Evolutionary conservation across 371 early-diverging fungal genomes (phyloP), one percentile per base, ranked within the genome.

Genomic region (Polyrhizophydium stewartii): DNA sequence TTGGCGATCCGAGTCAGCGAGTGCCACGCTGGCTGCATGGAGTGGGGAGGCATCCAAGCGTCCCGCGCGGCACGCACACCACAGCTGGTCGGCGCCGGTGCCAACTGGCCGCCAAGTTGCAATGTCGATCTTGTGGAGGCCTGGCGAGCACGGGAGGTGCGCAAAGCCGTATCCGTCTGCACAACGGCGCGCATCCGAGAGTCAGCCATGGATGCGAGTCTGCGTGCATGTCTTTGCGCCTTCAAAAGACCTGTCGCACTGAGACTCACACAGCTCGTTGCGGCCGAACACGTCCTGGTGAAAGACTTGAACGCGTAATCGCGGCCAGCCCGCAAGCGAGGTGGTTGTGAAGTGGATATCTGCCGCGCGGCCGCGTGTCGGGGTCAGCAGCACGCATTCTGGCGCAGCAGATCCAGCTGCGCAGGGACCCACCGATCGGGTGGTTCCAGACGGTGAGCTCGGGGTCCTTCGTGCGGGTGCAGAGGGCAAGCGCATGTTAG

Each of bases 301-400:
- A 61, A 51, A 76, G 2, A 81, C 78, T 62, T 81, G 78, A 32
- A 81, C 59, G 16, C 74, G 68, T 0, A 81, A 16, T 50, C 78
- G 78, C 22, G 81, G 81, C 81, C 81, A 81, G 28, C 78, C 78
- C 0, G 60, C 56, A 12, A 81, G 33, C 1, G 77, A 64, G 45
- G 70, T 76, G 25, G 81, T 81, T 25, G 75, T 60, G 50, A 73
- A 78, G 52, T 81, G 81, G 5, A 81, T 55, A 65, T 81, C 81
- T 80, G 47, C 12, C 24, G 13, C 24, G 24, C n/a, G 28, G 49
- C 16, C 28, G 16, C 9, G 16, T 47, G 16, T 47, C 49, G 28
- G 10, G 22, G 22, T 52, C 37, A 41, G 24, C 28, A 21, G 35
- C 16, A 61, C 19, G n/a, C 27, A 2, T 32, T 13, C 19, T 9